Conservation (phyloP, 2,329 filamentous ascomycete genomes). For the Thielaviopsis punctulata region DNA sequence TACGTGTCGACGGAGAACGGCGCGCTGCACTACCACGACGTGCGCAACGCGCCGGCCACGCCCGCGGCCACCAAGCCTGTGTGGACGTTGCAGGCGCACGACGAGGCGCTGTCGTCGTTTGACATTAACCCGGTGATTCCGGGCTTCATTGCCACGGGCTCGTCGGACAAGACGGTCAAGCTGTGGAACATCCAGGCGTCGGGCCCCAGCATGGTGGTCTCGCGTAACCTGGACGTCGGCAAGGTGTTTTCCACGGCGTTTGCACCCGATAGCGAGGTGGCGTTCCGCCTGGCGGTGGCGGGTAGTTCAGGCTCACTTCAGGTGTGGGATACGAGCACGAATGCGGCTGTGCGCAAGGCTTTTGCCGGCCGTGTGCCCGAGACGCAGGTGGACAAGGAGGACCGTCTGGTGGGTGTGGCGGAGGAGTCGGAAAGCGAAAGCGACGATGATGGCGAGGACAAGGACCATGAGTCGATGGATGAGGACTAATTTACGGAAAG, state of each 20-base stretch:
- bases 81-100: slow-evolving; percentile 92
- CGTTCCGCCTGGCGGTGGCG: slow-evolving; percentile 81
- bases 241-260: slow-evolving; percentile 87
- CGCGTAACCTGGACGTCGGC: slow-evolving; percentile 80
- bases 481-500: slow-evolving; percentile 27
- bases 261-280: slow-evolving; percentile 76
- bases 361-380: slow-evolving; percentile 55
- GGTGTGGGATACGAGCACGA: slow-evolving; percentile 94
- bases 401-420: slow-evolving; percentile 60
- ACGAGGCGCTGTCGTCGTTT: slow-evolving; percentile 79
- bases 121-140: slow-evolving; percentile 82
- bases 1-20: slow-evolving; percentile 89
- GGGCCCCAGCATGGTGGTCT: slow-evolving; percentile 79
- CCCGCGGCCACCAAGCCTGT: slow-evolving; percentile 65
- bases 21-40: slow-evolving; percentile 81
- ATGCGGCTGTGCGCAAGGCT: slow-evolving; percentile 64
- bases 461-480: slow-evolving; percentile 37
- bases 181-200: slow-evolving; percentile 77
- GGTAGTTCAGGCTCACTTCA: slow-evolving; percentile 87
- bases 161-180: slow-evolving; percentile 88
- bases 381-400: slow-evolving; percentile 44
- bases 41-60: slow-evolving; percentile 55
- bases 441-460: slow-evolving; percentile 35
- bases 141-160: slow-evolving; percentile 84
- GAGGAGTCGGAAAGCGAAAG: slow-evolving; percentile 51